Evolutionary conservation across 1,139 yeast genomes (phyloP).

Genomic region (Debaryomycetaceae sp.): DNA sequence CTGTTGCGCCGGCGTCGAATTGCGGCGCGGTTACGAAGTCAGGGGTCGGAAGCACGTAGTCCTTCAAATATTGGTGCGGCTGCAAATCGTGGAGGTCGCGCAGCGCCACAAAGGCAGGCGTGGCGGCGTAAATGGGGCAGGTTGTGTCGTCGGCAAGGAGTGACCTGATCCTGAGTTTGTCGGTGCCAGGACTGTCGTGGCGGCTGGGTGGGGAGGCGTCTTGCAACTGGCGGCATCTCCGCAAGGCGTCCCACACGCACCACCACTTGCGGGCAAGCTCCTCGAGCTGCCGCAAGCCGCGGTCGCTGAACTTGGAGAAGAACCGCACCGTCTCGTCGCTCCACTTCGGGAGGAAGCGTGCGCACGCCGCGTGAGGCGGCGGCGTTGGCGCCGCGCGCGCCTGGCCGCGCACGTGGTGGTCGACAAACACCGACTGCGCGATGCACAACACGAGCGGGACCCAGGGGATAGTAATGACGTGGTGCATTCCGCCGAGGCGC

Average conservation of each 20-base stretch:
- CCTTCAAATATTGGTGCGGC: too few relatives aligned
- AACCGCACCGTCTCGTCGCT: slow-evolving; percentile 3
- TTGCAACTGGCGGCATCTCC: too few relatives aligned
- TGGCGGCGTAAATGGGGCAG: too few relatives aligned
- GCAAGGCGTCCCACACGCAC: slow-evolving; percentile 19
- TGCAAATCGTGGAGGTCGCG: too few relatives aligned
- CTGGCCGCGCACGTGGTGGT: slow-evolving; percentile 5
- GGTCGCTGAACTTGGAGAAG: slow-evolving; percentile 7
- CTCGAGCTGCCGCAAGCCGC: slow-evolving; percentile 10
- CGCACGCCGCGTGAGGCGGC: slow-evolving; percentile 1
- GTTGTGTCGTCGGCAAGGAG: too few relatives aligned
- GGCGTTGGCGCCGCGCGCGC: slow-evolving; percentile 3
- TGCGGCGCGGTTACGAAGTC: too few relatives aligned
- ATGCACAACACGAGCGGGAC: slow-evolving; percentile 7
- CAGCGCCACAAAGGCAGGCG: too few relatives aligned
- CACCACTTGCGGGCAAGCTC: slow-evolving; percentile 16
- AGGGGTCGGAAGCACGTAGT: too few relatives aligned
- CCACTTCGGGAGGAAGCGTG: slow-evolving; percentile 1
- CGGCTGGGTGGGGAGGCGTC: too few relatives aligned
- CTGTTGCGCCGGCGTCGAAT: too few relatives aligned
- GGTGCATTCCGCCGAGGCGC: slow-evolving; percentile 2
- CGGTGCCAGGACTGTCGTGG: too few relatives aligned
- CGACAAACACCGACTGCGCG: slow-evolving; percentile 4
- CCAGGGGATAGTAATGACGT: slow-evolving; percentile 5
- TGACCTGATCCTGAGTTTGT: too few relatives aligned